These are phyloP conservation scores for Microsporum ferrugineum DNA, from an alignment of 2,329 filamentous ascomycete species.

Conservation along the genomic window DNA sequence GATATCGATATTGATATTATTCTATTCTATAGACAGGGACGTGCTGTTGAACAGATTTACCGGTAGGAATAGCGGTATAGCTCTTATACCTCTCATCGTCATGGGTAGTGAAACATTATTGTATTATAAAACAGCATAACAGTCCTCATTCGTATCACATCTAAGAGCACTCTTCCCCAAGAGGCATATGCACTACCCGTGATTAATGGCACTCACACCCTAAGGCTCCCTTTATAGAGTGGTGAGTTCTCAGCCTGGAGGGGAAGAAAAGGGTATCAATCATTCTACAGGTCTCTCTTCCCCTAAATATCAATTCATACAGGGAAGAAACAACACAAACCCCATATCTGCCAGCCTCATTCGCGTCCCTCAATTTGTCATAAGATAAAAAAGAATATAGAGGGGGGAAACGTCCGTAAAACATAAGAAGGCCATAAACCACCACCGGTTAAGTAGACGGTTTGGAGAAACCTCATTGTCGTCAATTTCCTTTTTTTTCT, in stretches of 20 bases:
- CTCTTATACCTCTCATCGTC: neutral
- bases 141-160: neutral
- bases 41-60: neutral
- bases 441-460: neutral
- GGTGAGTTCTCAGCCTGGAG: neutral
- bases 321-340: neutral
- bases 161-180: neutral
- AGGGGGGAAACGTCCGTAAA: neutral
- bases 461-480: neutral
- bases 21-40: neutral
- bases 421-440: neutral
- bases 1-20: neutral
- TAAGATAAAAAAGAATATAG: neutral
- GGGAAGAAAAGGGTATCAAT: neutral
- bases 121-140: neutral
- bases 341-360: neutral
- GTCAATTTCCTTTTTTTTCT: neutral
- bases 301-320: neutral
- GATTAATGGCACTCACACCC: neutral
- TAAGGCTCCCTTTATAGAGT: neutral
- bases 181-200: neutral
- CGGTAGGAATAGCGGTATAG: neutral
- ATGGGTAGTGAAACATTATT: neutral
- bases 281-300: neutral
- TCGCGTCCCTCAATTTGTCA: neutral